Evolutionary conservation across 2,329 filamentous ascomycete genomes (phyloP).

Genomic region (Whalleya microplaca): DNA sequence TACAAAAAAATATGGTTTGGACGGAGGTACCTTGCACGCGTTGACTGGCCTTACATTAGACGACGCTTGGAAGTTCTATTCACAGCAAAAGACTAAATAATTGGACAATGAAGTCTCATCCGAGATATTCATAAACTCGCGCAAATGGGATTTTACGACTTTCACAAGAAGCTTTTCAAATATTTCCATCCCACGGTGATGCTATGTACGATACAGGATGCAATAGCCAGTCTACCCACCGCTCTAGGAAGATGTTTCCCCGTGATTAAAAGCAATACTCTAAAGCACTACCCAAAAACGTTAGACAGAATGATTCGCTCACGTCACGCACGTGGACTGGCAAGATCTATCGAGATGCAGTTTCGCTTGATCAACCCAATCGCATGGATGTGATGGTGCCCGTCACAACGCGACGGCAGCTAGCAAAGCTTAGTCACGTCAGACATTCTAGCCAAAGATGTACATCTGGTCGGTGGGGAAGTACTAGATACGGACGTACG

Average conservation of each 20-base stretch:
- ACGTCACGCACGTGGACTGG: not conserved
- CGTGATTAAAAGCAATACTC: conserved; percentile 12
- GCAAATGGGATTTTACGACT: conserved; percentile 17
- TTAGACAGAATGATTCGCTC: conserved; percentile 11
- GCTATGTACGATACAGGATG: conserved; percentile 26
- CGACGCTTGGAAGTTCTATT: conserved; percentile 4
- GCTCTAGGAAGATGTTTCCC: conserved; percentile 26
- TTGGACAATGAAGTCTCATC: conserved; percentile 10
- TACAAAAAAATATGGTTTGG: conserved; percentile 1
- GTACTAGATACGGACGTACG: conserved; percentile 45
- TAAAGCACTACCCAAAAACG: conserved; percentile 15
- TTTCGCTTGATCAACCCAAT: conserved; percentile 3
- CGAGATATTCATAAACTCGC: conserved; percentile 23
- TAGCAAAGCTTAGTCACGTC: not conserved
- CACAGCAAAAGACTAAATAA: conserved; percentile 5
- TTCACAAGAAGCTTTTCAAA: not conserved
- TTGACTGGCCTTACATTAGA: conserved; percentile 4
- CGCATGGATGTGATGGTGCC: not conserved
- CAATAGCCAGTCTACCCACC: conserved; percentile 32
- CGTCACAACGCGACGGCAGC: not conserved
- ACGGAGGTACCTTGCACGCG: conserved; percentile 1
- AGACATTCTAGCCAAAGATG: conserved; percentile 55
- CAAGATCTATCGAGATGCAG: conserved; percentile 10
- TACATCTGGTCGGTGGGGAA: conserved; percentile 59
- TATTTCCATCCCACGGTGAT: conserved; percentile 19